These are phyloP conservation scores for Ganoderma sp. DNA, from an alignment of 1,284 basidiomycete genomes.

Conservation along the genomic window DNA sequence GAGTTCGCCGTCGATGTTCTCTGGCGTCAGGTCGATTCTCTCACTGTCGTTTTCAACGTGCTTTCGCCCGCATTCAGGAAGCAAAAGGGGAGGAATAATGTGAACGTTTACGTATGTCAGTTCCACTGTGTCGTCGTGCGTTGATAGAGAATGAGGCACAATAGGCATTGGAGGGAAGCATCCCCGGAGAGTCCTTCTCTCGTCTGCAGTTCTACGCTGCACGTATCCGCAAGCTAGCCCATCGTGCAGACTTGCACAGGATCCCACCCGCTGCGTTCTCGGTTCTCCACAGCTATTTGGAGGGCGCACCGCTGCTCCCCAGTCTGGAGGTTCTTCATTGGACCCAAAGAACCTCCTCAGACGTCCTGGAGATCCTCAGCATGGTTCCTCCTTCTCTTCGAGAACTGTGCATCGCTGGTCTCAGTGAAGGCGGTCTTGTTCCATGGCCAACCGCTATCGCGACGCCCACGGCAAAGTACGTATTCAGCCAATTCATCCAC, in stretches of 20 bases:
- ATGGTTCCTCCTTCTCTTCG: conserved; percentile 16
- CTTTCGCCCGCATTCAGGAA: conserved; percentile 5
- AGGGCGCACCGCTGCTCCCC: conserved; percentile 13
- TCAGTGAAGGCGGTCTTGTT: neutral
- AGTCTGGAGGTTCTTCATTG: conserved; percentile 16
- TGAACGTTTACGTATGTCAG: conserved; percentile 12
- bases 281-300: conserved; percentile 2
- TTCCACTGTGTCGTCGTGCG: neutral
- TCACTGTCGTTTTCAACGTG: conserved; percentile 13
- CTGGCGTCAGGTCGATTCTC: conserved; percentile 22
- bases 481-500: conserved; percentile 15
- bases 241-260: conserved; percentile 12
- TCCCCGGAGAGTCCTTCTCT: neutral
- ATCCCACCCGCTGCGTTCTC: conserved; percentile 8
- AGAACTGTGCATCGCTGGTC: conserved; percentile 13
- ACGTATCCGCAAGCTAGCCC: conserved; percentile 15
- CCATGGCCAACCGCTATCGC: neutral
- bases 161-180: neutral
- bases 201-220: conserved; percentile 21
- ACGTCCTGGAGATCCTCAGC: conserved; percentile 15
- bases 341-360: conserved; percentile 7
- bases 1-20: conserved; percentile 17
- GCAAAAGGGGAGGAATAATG: neutral
- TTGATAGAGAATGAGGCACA: neutral
- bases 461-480: neutral